A percentile compares a stretch with the other conserved stretches of the same genome.
phyloP scores from a whole-genome alignment of 805 yeast species.

The Candida palmyrensis region DNA sequence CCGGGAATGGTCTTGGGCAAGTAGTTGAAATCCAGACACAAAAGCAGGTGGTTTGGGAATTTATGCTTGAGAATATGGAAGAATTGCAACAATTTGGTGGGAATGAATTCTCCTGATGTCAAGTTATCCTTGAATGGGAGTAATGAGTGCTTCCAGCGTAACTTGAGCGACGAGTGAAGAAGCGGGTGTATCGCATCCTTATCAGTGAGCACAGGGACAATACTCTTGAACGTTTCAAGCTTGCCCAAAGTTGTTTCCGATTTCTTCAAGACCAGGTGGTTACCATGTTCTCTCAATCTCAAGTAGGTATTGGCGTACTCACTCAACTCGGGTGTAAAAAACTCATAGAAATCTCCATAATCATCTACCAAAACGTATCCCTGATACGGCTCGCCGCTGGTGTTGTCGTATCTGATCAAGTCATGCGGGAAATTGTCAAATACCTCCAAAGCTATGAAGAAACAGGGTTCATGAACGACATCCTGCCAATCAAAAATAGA shows the following conservation, averaged over 20 bases:
- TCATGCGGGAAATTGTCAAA: constrained; percentile 85
- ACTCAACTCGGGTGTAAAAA: constrained; percentile 59
- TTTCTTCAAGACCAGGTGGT: constrained; percentile 28
- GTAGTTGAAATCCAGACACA: constrained; percentile 63
- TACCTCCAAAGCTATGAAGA: constrained; percentile 75
- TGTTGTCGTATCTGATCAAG: constrained; percentile 66
- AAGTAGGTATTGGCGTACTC: constrained; percentile 52
- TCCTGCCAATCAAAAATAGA: constrained; percentile 74
- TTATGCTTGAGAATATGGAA: constrained; percentile 55
- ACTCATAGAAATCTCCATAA: constrained; percentile 71
- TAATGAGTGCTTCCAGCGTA: constrained; percentile 42
- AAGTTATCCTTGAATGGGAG: constrained; percentile 65
- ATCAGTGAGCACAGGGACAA: constrained; percentile 22
- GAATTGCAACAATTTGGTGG: constrained; percentile 67
- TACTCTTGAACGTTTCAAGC: constrained; percentile 19
- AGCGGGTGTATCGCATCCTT: constrained; percentile 52
- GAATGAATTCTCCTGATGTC: constrained; percentile 72
- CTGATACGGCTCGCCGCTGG: constrained; percentile 63
- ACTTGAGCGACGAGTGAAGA: constrained; percentile 40
- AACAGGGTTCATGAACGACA: constrained; percentile 59
- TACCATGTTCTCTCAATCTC: constrained; percentile 47
- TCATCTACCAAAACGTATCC: constrained; percentile 73
- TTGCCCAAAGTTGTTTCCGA: constrained; percentile 16
- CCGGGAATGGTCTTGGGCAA: constrained; percentile 50
- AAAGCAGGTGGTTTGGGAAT: constrained; percentile 73